These are phyloP conservation scores for Clohesyomyces aquaticus DNA, from an alignment of 495 filamentous ascomycete species.

Conservation along the genomic window DNA sequence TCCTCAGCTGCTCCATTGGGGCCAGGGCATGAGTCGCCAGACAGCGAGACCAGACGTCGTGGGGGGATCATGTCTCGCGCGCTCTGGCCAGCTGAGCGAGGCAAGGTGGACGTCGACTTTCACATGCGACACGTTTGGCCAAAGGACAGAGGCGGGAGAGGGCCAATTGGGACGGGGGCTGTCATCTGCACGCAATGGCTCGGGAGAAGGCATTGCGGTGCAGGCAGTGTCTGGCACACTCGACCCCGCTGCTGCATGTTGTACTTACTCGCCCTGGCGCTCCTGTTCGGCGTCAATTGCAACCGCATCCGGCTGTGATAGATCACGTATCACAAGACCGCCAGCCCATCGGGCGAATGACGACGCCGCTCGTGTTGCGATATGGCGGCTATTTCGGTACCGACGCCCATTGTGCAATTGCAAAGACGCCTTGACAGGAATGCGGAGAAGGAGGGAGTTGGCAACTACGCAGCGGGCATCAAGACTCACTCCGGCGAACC, in stretches of 20 bases:
- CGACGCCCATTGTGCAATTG: neutral
- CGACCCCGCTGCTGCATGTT: conserved; percentile 37
- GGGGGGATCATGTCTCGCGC: conserved; percentile 19
- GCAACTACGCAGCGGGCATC: too few relatives aligned
- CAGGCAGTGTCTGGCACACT: conserved; percentile 12
- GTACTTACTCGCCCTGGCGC: conserved; percentile 34
- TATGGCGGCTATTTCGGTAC: conserved; percentile 38
- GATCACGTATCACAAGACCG: conserved; percentile 38
- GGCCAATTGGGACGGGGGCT: conserved; percentile 12
- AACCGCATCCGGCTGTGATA: conserved; percentile 22
- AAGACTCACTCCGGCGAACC: too few relatives aligned
- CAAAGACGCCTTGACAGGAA: too few relatives aligned
- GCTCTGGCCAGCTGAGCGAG: conserved; percentile 28
- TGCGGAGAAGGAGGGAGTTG: neutral
- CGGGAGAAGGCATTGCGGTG: conserved; percentile 19
- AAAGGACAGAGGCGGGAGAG: conserved; percentile 18
- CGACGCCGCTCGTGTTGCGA: conserved; percentile 22
- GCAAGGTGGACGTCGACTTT: conserved; percentile 19
- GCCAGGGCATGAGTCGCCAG: conserved; percentile 16
- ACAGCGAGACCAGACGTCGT: conserved; percentile 16
- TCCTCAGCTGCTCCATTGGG: conserved; percentile 40
- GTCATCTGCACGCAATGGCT: conserved; percentile 28
- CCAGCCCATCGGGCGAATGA: conserved; percentile 26
- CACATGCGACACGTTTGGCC: conserved; percentile 33
- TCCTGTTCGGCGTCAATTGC: conserved; percentile 30